These are phyloP conservation scores for Grammothele lineata DNA, from an alignment of 768 basidiomycete genomes.

Conservation along the genomic window DNA sequence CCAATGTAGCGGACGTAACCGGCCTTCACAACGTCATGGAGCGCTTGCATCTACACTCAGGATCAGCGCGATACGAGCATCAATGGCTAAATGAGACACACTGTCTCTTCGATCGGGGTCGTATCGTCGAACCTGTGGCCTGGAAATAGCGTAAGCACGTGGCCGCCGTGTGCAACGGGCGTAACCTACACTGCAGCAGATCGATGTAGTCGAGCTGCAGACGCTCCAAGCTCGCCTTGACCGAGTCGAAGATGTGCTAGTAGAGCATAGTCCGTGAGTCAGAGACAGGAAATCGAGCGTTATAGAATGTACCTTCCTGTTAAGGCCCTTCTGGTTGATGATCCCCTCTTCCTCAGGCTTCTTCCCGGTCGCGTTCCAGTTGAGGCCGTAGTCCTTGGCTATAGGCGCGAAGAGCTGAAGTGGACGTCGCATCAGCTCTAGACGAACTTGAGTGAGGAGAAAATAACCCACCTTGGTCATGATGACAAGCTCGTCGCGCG, in stretches of 20 bases:
- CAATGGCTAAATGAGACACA: conserved; percentile 22
- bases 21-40: conserved; percentile 40
- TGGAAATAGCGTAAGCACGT: neutral
- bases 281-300: neutral
- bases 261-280: neutral
- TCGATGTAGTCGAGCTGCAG: conserved; percentile 67
- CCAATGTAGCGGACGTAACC: conserved; percentile 42
- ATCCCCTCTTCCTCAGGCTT: conserved; percentile 26
- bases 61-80: conserved; percentile 35
- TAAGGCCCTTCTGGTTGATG: conserved; percentile 32
- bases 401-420: conserved; percentile 15
- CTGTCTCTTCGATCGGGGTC: conserved; percentile 38
- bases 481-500: conserved; percentile 41
- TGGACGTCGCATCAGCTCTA: no score
- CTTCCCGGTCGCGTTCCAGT: conserved; percentile 2
- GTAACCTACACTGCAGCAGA: conserved; percentile 18
- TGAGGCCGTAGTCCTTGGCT: conserved; percentile 1
- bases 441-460: no score
- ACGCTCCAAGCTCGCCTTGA: conserved; percentile 58
- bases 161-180: neutral
- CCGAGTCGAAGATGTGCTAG: conserved; percentile 72
- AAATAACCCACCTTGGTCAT: conserved; percentile 42
- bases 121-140: conserved; percentile 35
- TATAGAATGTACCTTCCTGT: conserved; percentile 25
- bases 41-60: conserved; percentile 32